Conservation (phyloP, 768 basidiomycete genomes). For the Pulveroboletus frians region DNA sequence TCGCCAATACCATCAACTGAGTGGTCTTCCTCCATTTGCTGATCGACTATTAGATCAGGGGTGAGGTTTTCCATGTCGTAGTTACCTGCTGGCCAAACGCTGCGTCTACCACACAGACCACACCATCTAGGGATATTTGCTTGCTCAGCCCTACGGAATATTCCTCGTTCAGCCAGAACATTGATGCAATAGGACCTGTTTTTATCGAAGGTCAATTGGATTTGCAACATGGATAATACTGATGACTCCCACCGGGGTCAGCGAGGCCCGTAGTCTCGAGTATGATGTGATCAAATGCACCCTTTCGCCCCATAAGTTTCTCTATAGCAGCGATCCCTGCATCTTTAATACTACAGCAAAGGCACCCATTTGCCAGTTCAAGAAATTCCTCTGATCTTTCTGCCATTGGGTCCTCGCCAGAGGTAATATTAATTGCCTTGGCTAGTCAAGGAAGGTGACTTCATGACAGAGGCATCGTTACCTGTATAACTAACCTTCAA, state of each 20-base stretch:
- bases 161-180: constrained; percentile 87
- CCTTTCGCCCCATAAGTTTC: constrained; percentile 80
- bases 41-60: neutral
- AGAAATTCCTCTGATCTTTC: constrained; percentile 79
- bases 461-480: neutral
- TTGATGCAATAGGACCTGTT: constrained; percentile 76
- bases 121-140: constrained; percentile 78
- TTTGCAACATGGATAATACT: neutral
- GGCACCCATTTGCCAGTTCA: constrained; percentile 90
- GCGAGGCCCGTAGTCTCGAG: constrained; percentile 95
- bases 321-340: constrained; percentile 90
- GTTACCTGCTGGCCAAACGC: constrained; percentile 64
- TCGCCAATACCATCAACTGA: constrained; percentile 64
- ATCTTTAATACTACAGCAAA: constrained; percentile 99
- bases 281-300: constrained; percentile 90
- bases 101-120: constrained; percentile 89
- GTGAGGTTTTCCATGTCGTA: constrained; percentile 18
- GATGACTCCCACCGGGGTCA: constrained; percentile 66
- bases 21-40: constrained; percentile 88
- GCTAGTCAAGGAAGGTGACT: constrained; percentile 41
- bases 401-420: constrained; percentile 54
- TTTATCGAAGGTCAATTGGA: neutral
- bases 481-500: constrained; percentile 62
- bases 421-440: constrained; percentile 79
- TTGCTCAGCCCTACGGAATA: constrained; percentile 61